These are phyloP conservation scores for Podaxis sp. DNA, from an alignment of 768 basidiomycete genomes.

Conservation along the genomic window DNA sequence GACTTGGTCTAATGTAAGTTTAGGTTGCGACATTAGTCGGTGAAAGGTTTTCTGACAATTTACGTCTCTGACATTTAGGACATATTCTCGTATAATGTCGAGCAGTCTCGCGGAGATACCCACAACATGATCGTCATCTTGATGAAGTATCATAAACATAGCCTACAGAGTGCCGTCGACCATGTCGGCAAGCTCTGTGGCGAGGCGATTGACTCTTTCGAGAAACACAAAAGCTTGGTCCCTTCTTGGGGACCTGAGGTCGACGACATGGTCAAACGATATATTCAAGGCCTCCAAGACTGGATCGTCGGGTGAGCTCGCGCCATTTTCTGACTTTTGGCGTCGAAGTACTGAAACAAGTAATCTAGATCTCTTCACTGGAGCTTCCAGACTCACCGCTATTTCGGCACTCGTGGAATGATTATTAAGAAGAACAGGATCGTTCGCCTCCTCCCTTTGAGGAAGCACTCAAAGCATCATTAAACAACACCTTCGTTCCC, in stretches of 20 bases:
- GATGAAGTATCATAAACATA: slow-evolving; percentile 57
- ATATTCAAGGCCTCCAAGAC: slow-evolving; percentile 62
- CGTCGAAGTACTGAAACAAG: not conserved
- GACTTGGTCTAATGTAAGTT: slow-evolving; percentile 78
- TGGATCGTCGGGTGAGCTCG: slow-evolving; percentile 64
- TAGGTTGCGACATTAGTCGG: not conserved
- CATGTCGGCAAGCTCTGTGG: slow-evolving; percentile 62
- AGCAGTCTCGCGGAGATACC: slow-evolving; percentile 67
- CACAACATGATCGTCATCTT: slow-evolving; percentile 76
- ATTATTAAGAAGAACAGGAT: slow-evolving; percentile 54
- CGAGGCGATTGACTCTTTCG: slow-evolving; percentile 53
- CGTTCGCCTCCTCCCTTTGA: slow-evolving; percentile 49
- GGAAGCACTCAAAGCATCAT: slow-evolving; percentile 5
- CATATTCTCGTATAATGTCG: slow-evolving; percentile 75
- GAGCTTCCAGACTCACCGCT: slow-evolving; percentile 69
- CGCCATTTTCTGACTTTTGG: slow-evolving; percentile 1
- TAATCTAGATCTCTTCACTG: slow-evolving; percentile 56
- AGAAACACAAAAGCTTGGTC: slow-evolving; percentile 42
- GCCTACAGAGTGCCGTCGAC: slow-evolving; percentile 62
- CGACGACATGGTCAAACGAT: slow-evolving; percentile 55
- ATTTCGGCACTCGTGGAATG: slow-evolving; percentile 60
- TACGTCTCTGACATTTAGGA: slow-evolving; percentile 41
- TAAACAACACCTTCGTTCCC: not conserved
- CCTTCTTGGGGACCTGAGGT: slow-evolving; percentile 66
- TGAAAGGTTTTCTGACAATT: slow-evolving; percentile 2